A percentile compares a stretch with the other conserved stretches of the same genome.
These are phyloP conservation scores for Citrus trifoliata DNA, from an alignment of 345 rosid genomes.

Conservation along the genomic window DNA sequence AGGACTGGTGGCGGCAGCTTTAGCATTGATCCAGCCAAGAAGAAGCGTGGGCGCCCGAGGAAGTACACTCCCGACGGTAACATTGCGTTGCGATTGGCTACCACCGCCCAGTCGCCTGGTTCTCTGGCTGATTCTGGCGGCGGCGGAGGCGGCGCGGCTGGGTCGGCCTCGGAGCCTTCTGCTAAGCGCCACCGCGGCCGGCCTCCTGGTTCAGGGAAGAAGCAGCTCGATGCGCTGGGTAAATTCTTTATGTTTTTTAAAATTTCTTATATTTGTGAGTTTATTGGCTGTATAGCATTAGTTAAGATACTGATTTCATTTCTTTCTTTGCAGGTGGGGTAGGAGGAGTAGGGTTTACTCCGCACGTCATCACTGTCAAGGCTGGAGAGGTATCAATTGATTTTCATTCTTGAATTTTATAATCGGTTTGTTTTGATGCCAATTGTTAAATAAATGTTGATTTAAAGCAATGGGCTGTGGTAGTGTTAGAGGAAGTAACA, in stretches of 20 bases:
- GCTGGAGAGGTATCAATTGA: slow-evolving; percentile 74
- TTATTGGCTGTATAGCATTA: not conserved
- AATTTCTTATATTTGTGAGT: not conserved
- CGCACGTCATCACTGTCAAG: slow-evolving; percentile 83
- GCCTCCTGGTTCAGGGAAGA: slow-evolving; percentile 93
- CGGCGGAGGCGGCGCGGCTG: slow-evolving; percentile 34
- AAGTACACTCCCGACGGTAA: slow-evolving; percentile 82
- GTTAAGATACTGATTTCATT: not conserved
- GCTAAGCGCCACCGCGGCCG: slow-evolving; percentile 75
- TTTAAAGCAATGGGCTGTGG: not conserved
- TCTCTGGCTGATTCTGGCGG: slow-evolving; percentile 41
- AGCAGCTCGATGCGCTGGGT: slow-evolving; percentile 95
- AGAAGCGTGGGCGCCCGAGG: slow-evolving; percentile 91
- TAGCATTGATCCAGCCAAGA: slow-evolving; percentile 55
- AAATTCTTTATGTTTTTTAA: not conserved
- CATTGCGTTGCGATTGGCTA: slow-evolving; percentile 74
- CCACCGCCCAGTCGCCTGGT: slow-evolving; percentile 51
- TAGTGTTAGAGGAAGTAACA: not conserved
- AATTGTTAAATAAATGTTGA: too few species aligned
- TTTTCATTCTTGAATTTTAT: not conserved
- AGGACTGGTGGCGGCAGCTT: slow-evolving; percentile 38
- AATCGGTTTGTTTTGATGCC: not conserved
- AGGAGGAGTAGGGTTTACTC: slow-evolving; percentile 95
- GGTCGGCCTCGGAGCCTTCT: slow-evolving; percentile 49
- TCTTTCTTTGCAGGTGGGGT: slow-evolving; percentile 60